Percentiles rank a stretch among this genome's conserved stretches.
These are phyloP conservation scores for Beauveria medogensis DNA, from an alignment of 2,329 filamentous ascomycete species.

Conservation along the genomic window DNA sequence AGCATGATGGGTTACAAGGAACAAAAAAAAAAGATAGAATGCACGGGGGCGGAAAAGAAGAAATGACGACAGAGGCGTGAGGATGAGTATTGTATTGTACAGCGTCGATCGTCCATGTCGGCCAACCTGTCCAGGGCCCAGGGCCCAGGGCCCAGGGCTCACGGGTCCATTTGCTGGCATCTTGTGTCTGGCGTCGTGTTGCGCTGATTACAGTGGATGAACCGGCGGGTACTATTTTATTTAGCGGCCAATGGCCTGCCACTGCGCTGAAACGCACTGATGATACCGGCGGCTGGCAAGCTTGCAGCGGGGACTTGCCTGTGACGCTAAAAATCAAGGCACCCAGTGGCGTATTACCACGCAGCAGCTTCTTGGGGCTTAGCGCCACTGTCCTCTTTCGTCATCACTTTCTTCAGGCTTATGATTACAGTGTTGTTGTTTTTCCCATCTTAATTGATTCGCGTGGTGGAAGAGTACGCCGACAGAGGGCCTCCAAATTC, in stretches of 20 bases:
- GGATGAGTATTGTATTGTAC: neutral
- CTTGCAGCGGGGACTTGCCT: neutral
- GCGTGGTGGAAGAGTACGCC: too few species aligned
- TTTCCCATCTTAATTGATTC: too few species aligned
- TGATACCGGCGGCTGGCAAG: neutral
- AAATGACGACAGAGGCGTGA: conserved; percentile 8
- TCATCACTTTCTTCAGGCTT: neutral
- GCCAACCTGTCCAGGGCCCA: too few species aligned
- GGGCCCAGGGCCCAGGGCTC: neutral
- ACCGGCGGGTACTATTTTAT: neutral
- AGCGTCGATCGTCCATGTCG: too few species aligned
- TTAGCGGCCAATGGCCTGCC: neutral
- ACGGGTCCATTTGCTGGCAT: too few species aligned
- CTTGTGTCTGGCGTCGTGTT: neutral
- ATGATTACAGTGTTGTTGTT: too few species aligned
- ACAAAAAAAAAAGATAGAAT: neutral
- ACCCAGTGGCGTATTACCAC: neutral
- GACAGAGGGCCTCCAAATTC: too few species aligned
- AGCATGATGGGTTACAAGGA: neutral
- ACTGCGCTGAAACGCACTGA: neutral
- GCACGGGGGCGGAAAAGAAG: neutral
- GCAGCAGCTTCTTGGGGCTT: neutral
- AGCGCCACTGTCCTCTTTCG: neutral
- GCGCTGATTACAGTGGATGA: neutral
- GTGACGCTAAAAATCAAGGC: neutral